Conservation (phyloP, 192 early-diverging fungal genomes). For the Funneliformis geosporum region DNA sequence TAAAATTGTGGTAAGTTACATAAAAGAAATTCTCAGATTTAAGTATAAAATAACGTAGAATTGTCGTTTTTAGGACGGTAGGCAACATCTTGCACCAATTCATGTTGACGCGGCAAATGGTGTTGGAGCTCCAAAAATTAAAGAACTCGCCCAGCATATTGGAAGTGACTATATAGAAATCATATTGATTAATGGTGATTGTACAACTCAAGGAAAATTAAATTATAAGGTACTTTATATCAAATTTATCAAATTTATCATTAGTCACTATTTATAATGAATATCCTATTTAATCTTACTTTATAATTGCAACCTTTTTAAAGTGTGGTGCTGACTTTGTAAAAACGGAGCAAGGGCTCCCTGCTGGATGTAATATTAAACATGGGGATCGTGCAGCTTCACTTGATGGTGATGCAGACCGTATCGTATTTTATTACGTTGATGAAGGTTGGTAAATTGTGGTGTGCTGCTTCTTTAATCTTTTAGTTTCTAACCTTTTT, state of each 20-base stretch:
- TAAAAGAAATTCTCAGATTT: no score
- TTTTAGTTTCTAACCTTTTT: background rate
- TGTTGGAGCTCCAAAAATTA: constrained; percentile 90
- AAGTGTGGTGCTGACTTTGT: constrained; percentile 98
- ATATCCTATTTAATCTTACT: no score
- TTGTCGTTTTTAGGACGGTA: constrained; percentile 59
- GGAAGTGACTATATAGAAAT: constrained; percentile 65
- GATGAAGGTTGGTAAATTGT: constrained; percentile 59
- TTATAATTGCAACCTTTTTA: no score
- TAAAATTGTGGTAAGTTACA: constrained; percentile 72
- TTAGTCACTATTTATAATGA: constrained; percentile 8
- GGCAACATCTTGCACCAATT: constrained; percentile 66
- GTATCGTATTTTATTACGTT: constrained; percentile 93
- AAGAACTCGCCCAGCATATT: constrained; percentile 69
- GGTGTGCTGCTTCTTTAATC: background rate
- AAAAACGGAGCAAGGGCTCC: constrained; percentile 84
- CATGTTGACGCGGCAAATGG: constrained; percentile 94
- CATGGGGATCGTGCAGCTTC: constrained; percentile 81
- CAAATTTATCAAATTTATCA: background rate
- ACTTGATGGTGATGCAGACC: constrained; percentile 98
- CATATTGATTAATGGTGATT: constrained; percentile 76
- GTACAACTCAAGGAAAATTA: constrained; percentile 67
- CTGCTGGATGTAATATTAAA: constrained; percentile 64
- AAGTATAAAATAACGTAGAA: no score
- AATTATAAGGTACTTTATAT: constrained; percentile 71